phyloP scores from a whole-genome alignment of 2,329 filamentous ascomycete species.

The Aspergillus piperis region DNA sequence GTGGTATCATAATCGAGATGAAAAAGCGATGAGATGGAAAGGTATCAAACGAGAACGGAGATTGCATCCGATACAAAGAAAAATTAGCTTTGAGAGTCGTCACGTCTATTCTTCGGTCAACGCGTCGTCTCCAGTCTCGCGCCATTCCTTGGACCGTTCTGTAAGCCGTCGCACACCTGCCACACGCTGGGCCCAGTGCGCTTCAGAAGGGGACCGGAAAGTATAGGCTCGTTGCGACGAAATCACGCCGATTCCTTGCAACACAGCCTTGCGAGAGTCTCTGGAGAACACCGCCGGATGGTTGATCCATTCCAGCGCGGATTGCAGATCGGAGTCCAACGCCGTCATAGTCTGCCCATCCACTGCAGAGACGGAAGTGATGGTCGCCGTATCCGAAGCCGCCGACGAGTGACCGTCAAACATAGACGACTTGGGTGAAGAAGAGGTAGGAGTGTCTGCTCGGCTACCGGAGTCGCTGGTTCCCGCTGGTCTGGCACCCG shows the following conservation, averaged over 20 bases:
- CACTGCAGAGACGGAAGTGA: slow-evolving; percentile 68
- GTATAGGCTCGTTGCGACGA: slow-evolving; percentile 92
- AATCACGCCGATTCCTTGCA: slow-evolving; percentile 96
- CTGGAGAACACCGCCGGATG: slow-evolving; percentile 93
- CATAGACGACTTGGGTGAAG: slow-evolving; percentile 41
- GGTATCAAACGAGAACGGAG: no score
- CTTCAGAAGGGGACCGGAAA: slow-evolving; percentile 85
- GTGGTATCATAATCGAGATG: slow-evolving; percentile 42
- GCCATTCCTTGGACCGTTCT: slow-evolving; percentile 85
- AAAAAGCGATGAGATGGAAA: slow-evolving; percentile 17
- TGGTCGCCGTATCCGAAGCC: slow-evolving; percentile 48
- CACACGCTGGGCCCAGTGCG: slow-evolving; percentile 83
- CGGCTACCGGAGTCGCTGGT: slow-evolving; percentile 43
- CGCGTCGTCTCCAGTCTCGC: slow-evolving; percentile 78
- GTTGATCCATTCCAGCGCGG: slow-evolving; percentile 93
- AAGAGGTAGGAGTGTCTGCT: slow-evolving; percentile 39
- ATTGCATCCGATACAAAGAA: no score
- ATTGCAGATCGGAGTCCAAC: slow-evolving; percentile 86
- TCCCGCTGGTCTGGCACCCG: slow-evolving; percentile 47
- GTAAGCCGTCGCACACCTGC: slow-evolving; percentile 77
- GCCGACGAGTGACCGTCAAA: slow-evolving; percentile 38
- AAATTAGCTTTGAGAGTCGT: no score
- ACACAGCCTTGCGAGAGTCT: slow-evolving; percentile 90
- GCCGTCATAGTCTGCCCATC: slow-evolving; percentile 79
- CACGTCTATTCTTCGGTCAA: slow-evolving; percentile 53